Base-by-base conservation (phyloP, 2,329 filamentous ascomycete species). In the Zalaria obscura region DNA sequence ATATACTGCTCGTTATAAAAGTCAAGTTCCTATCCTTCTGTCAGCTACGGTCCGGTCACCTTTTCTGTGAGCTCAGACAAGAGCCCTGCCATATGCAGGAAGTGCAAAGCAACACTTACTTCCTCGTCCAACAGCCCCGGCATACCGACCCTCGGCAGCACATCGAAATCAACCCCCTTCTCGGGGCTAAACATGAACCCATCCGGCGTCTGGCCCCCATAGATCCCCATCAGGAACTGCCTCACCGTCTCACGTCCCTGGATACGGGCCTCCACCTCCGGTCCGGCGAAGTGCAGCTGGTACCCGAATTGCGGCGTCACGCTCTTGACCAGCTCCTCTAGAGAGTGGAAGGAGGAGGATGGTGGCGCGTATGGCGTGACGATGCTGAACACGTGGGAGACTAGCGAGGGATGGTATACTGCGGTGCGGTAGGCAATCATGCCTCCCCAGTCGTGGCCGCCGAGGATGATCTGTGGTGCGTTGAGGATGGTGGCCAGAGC, bases 391-490 rank as follows among this genome's bases (percentile, higher is more conserved):
- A 94, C 68, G 52, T 78, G 79, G 33, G 72, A 72, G 48, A 94
- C 67, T 8, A 93, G 67, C 34, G 78, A 64, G 0, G 84, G 85
- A 53, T 87, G 69, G 72, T 78, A 85, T 47, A 82, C 72, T 9
- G 80, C 77, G 43, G 82, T 64, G 41, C 86, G 76, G 70, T 84
- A 93, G 41, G 81, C 79, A 27, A 88, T 68, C 3, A 72, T 69
- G 52, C 84, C 87, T 58, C 89, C 89, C 75, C 89, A 95, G 63
- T 96, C 89, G 64, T 95, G 89, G 5, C 87, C 89, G 38, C 87
- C 86, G 9, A 95, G 72, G 43, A 95, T 79, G 54, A 94, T 80
- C 38, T 59, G 66, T 35, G 56, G 65, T 40, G 67, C 64, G 3
- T 66, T 64, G 4, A 79, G 59, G 32, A 79, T 70, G 45, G 64